Conservation (phyloP, 2,329 filamentous ascomycete genomes). For the Verticillium nonalfalfae region DNA sequence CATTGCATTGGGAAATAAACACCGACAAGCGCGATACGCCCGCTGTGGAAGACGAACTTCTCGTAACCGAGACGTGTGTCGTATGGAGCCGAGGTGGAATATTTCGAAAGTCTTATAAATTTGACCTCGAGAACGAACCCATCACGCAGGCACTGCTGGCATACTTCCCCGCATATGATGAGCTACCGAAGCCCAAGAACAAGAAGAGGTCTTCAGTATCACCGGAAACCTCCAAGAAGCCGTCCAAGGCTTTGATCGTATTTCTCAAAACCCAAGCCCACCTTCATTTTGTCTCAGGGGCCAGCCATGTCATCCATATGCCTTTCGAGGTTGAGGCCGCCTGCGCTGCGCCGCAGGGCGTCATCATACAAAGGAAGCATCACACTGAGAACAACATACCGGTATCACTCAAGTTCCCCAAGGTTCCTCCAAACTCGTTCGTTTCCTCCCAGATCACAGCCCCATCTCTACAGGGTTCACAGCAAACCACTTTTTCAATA, state of each 20-base stretch:
- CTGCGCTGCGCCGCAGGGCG: constrained; percentile 73
- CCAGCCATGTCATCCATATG: constrained; percentile 84
- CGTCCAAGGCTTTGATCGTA: constrained; percentile 73
- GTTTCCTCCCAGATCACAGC: constrained; percentile 60
- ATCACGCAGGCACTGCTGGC: constrained; percentile 84
- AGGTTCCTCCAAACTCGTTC: constrained; percentile 78
- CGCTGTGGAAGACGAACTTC: constrained; percentile 67
- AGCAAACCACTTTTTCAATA: constrained; percentile 47
- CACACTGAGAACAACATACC: constrained; percentile 42
- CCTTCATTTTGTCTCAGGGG: constrained; percentile 83
- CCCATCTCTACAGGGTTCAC: constrained; percentile 39
- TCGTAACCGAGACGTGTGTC: constrained; percentile 69
- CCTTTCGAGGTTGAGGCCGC: constrained; percentile 91
- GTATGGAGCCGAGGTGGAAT: constrained; percentile 85
- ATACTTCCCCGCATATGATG: constrained; percentile 60
- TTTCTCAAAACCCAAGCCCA: constrained; percentile 91
- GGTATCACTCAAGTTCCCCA: constrained; percentile 48
- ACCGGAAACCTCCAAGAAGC: constrained; percentile 9
- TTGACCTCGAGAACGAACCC: constrained; percentile 79
- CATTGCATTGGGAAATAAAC: constrained; percentile 70
- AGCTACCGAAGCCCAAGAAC: constrained; percentile 16
- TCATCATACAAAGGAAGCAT: constrained; percentile 79
- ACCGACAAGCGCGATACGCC: constrained; percentile 30
- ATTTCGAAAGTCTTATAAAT: constrained; percentile 79
- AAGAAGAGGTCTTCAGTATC: constrained; percentile 5